Evolutionary conservation across 1,284 basidiomycete genomes (phyloP), one percentile per base, ranked within the genome.

Genomic region (Puccinia coronata): DNA sequence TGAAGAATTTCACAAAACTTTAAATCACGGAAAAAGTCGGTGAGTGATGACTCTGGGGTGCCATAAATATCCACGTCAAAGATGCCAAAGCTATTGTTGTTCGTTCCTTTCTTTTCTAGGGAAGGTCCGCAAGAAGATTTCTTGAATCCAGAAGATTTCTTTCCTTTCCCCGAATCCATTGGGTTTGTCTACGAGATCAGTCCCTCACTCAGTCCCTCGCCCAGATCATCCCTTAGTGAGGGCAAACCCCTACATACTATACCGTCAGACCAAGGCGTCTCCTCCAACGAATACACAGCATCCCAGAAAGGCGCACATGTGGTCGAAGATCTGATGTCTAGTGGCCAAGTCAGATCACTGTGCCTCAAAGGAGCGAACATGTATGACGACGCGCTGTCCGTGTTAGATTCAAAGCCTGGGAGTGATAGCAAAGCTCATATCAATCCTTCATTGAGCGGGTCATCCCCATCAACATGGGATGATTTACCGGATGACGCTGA

Each of bases 121-220:
- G 28, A 51, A 4, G 20, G 16, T 71, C 28, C 12, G 25, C 8
- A 53, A 53, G 47, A 71, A 51, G 47, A 71, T 39, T 18, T 34
- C 47, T 71, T 71, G 69, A 31, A 71, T 36, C 43, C 69, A 71
- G 43, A 53, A 36, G 47, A 71, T 53, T 71, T 71, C 69, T 71
- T 49, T 20, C 43, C 69, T 51, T 51, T 51, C 47, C 31, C 69
- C 0, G 69, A 71, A 23, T 36, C 47, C 16, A 53, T 71, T 3
- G n/a, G 36, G n/a, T 67, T 67, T 47, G 25, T 47, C 23, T 43
- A 8, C 28, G 39, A 39, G n/a, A 20, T 23, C 41, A 67, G 41
- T 47, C 12, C 63, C 23, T 25, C 63, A 16, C 39, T 23, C n/a
- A 67, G 39, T 47, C n/a, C 63, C 23, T 41, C 63, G n/a, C 39